Evolutionary conservation across 495 filamentous ascomycete species (phyloP).

Genomic region (Trichocladium uniseriatum): DNA sequence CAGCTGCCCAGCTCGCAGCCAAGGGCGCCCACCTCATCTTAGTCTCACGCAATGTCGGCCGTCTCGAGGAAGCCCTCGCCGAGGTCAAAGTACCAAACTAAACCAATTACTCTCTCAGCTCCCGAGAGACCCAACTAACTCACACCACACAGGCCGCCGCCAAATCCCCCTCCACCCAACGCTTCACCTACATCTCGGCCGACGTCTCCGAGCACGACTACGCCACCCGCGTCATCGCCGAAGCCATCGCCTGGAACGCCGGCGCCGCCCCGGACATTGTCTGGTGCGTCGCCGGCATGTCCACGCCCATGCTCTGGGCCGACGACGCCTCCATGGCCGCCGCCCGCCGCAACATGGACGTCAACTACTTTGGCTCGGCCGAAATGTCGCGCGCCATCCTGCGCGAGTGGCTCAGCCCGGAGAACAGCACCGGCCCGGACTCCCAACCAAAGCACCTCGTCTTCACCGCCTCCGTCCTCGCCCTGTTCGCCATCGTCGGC

Average conservation of each 20-base stretch:
- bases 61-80: slow-evolving; percentile 63
- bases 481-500: slow-evolving; percentile 70
- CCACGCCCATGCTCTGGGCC: slow-evolving; percentile 64
- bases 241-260: slow-evolving; percentile 78
- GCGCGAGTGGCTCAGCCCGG: slow-evolving; percentile 49
- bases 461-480: slow-evolving; percentile 72
- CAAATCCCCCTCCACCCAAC: slow-evolving; percentile 51
- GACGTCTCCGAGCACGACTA: slow-evolving; percentile 66
- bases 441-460: slow-evolving; percentile 63
- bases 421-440: slow-evolving; percentile 22
- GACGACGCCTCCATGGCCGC: slow-evolving; percentile 55
- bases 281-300: slow-evolving; percentile 82
- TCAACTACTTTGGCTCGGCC: slow-evolving; percentile 83
- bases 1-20: slow-evolving; percentile 59
- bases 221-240: slow-evolving; percentile 54
- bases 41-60: slow-evolving; percentile 64
- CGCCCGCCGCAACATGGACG: slow-evolving; percentile 73
- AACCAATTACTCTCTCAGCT: slow-evolving; percentile 25
- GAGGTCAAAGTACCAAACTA: slow-evolving; percentile 48
- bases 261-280: slow-evolving; percentile 68
- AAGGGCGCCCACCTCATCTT: slow-evolving; percentile 86
- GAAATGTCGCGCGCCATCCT: slow-evolving; percentile 72
- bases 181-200: slow-evolving; percentile 74
- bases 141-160: no score
- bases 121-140: no score